Conservation (phyloP, 2,329 filamentous ascomycete genomes). For the Teratosphaeria zuluensis region DNA sequence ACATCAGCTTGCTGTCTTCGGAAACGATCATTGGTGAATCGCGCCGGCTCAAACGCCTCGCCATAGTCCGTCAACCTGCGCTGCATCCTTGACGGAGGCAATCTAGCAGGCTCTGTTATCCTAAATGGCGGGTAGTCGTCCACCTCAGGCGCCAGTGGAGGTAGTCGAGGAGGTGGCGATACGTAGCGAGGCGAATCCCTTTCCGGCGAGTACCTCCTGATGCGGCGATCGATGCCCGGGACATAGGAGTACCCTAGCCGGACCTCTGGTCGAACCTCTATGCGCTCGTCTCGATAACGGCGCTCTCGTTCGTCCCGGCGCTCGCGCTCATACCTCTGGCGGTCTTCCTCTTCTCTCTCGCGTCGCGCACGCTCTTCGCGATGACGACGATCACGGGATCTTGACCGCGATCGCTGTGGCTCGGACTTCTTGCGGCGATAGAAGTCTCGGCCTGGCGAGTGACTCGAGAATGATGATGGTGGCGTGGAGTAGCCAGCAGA, state of each 20-base stretch:
- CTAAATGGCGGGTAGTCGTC: conserved; percentile 3
- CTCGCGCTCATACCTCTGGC: neutral
- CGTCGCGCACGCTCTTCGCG: neutral
- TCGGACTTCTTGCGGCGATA: conserved; percentile 1
- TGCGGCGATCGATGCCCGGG: neutral
- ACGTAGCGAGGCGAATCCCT: neutral
- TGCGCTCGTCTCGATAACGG: neutral
- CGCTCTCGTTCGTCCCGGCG: neutral
- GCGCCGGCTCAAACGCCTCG: neutral
- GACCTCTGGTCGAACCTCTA: neutral
- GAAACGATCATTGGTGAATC: neutral
- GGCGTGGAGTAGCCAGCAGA: conserved; percentile 4
- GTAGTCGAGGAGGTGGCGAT: neutral
- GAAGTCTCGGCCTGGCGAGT: neutral
- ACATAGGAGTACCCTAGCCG: neutral
- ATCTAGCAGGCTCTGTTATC: neutral
- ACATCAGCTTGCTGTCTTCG: neutral
- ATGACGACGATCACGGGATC: neutral
- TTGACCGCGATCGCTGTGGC: neutral
- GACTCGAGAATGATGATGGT: conserved; percentile 1
- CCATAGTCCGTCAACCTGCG: conserved; percentile 1
- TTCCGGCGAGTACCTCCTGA: neutral
- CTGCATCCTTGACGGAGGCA: neutral
- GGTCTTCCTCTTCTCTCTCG: neutral
- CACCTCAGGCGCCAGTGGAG: neutral